Conservation (phyloP, 202 grass and related monocot genomes). For the Zizania palustris region DNA sequence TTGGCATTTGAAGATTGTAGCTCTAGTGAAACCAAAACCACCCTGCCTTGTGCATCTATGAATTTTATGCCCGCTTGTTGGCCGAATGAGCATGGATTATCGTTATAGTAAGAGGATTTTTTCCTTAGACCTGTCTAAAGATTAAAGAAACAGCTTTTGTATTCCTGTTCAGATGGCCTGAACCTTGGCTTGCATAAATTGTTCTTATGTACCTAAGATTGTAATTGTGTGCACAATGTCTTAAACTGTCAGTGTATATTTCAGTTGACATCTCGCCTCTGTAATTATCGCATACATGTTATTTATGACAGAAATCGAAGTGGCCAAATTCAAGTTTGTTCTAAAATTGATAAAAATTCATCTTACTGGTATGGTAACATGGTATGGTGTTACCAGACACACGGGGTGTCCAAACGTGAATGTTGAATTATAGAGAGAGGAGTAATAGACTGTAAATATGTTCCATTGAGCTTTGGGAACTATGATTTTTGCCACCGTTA, state of each 20-base stretch:
- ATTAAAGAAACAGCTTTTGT: slow-evolving; percentile 34
- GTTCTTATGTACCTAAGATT: slow-evolving; percentile 50
- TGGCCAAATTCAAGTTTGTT: not conserved
- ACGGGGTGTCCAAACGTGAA: too few species aligned
- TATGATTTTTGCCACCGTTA: too few species aligned
- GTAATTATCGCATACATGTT: slow-evolving; percentile 31
- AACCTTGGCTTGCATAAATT: slow-evolving; percentile 36
- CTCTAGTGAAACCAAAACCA: slow-evolving; percentile 31
- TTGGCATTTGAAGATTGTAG: slow-evolving; percentile 43
- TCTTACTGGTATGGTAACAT: not conserved
- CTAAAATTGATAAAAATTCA: not conserved
- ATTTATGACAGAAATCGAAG: not conserved
- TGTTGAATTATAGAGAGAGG: too few species aligned
- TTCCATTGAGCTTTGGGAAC: too few species aligned
- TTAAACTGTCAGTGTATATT: slow-evolving; percentile 45
- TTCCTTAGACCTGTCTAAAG: slow-evolving; percentile 28
- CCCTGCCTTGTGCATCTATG: slow-evolving; percentile 35
- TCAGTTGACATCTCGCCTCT: slow-evolving; percentile 32
- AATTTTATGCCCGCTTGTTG: slow-evolving; percentile 30
- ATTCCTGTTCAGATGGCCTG: slow-evolving; percentile 32
- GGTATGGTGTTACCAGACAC: not conserved
- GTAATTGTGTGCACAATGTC: slow-evolving; percentile 37
- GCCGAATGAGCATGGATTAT: slow-evolving; percentile 29
- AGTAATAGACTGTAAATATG: too few species aligned
- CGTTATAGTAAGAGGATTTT: slow-evolving; percentile 22